phyloP scores from a whole-genome alignment of 2,329 filamentous ascomycete genomes.

The Alternaria sp. region DNA sequence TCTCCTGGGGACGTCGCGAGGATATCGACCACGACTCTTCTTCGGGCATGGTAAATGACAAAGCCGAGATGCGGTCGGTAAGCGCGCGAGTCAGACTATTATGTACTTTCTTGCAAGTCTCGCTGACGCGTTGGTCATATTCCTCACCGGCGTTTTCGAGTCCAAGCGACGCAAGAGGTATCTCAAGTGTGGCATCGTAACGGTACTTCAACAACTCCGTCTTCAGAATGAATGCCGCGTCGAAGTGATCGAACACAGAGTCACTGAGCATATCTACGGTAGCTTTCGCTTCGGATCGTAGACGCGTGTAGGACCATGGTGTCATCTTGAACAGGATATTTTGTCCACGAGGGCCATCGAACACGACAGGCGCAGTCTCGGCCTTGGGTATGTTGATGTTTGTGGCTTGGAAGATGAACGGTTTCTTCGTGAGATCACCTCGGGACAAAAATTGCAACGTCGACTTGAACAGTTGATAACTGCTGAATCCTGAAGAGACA shows the following conservation, averaged over 20 bases:
- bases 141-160: slow-evolving; percentile 30
- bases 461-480: slow-evolving; percentile 94
- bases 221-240: slow-evolving; percentile 77
- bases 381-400: slow-evolving; percentile 43
- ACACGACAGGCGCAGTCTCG: slow-evolving; percentile 71
- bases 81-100: slow-evolving; percentile 72
- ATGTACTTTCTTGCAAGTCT: slow-evolving; percentile 65
- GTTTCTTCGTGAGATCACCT: slow-evolving; percentile 73
- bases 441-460: slow-evolving; percentile 84
- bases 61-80: slow-evolving; percentile 72
- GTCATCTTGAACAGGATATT: slow-evolving; percentile 94
- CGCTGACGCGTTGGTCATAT: slow-evolving; percentile 33
- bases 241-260: slow-evolving; percentile 78
- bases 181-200: slow-evolving; percentile 61
- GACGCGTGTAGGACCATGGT: slow-evolving; percentile 75
- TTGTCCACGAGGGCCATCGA: slow-evolving; percentile 74
- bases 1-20: slow-evolving; percentile 27
- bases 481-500: slow-evolving; percentile 81
- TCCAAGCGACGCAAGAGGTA: slow-evolving; percentile 45
- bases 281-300: slow-evolving; percentile 75
- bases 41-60: slow-evolving; percentile 53
- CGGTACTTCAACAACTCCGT: slow-evolving; percentile 58
- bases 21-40: slow-evolving; percentile 47
- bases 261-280: slow-evolving; percentile 79
- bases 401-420: slow-evolving; percentile 59